A percentile compares a stretch with the other conserved stretches of the same genome.
Evolutionary conservation across 1,284 basidiomycete species (phyloP).

Genomic region (Cryptococcus sp.): DNA sequence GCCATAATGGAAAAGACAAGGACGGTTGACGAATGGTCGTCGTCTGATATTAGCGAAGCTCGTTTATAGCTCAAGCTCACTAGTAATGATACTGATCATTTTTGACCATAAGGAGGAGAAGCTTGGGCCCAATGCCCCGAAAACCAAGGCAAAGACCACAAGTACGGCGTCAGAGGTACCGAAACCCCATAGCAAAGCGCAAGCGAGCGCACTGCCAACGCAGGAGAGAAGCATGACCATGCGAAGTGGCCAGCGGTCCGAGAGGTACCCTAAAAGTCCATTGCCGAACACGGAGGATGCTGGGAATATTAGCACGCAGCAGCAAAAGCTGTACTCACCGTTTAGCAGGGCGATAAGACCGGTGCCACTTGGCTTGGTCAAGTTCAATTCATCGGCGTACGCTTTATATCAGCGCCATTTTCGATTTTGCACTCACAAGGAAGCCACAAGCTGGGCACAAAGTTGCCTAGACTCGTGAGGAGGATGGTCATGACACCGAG

Average conservation of each 20-base stretch:
- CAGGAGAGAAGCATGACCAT: conserved; percentile 43
- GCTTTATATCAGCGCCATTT: conserved; percentile 14
- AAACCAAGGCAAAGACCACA: conserved; percentile 37
- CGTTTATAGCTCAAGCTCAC: conserved; percentile 19
- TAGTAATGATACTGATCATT: conserved; percentile 38
- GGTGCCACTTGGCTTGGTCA: conserved; percentile 43
- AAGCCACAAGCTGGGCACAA: conserved; percentile 49
- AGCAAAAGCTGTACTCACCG: conserved; percentile 18
- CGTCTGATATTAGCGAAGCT: conserved; percentile 23
- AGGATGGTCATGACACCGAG: conserved; percentile 43
- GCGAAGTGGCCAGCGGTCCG: conserved; percentile 41
- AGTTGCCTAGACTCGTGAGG: conserved; percentile 48
- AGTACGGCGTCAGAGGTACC: conserved; percentile 36
- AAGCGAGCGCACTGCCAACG: conserved; percentile 38
- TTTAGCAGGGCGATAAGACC: conserved; percentile 51
- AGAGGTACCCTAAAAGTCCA: conserved; percentile 43
- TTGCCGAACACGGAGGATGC: conserved; percentile 49
- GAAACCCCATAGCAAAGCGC: conserved; percentile 52
- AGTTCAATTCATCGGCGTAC: conserved; percentile 42
- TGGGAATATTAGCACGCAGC: conserved; percentile 6
- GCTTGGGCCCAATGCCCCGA: conserved; percentile 36
- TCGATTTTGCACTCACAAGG: conserved; percentile 34
- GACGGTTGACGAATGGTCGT: conserved; percentile 43
- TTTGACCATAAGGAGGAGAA: conserved; percentile 43
- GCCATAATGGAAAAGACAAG: conserved; percentile 48